These are phyloP conservation scores for Rubroshorea leprosula DNA, from an alignment of 345 rosid species.

Conservation along the genomic window DNA sequence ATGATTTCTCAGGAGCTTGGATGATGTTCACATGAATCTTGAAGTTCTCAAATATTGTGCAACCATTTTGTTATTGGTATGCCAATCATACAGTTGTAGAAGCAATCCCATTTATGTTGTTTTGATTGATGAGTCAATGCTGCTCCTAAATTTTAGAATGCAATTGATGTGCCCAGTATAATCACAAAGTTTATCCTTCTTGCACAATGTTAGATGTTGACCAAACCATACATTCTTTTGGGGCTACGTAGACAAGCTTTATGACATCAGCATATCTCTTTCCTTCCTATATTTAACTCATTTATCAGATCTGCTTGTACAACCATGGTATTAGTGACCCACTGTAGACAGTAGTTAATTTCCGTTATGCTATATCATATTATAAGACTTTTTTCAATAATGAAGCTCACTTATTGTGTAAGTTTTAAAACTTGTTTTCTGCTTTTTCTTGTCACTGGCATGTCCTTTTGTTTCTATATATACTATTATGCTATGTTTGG, in stretches of 20 bases:
- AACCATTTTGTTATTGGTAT: constrained; percentile 85
- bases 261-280: background rate
- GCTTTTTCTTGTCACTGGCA: background rate
- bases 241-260: background rate
- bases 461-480: background rate
- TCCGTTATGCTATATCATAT: background rate
- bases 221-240: background rate
- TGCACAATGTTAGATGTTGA: background rate
- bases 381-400: no score
- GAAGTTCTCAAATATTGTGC: constrained; percentile 92
- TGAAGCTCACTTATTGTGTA: background rate
- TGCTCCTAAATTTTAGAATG: background rate
- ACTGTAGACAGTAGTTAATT: background rate
- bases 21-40: constrained; percentile 90
- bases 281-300: background rate
- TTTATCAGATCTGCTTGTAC: background rate
- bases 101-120: background rate
- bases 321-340: background rate
- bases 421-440: background rate
- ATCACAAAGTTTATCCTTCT: no score
- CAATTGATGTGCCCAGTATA: no score
- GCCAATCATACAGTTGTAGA: constrained; percentile 1
- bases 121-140: background rate
- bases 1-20: constrained; percentile 73
- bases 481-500: background rate